Evolutionary conservation across 495 filamentous ascomycete species (phyloP).

Genomic region (Penicillium maclennaniae): DNA sequence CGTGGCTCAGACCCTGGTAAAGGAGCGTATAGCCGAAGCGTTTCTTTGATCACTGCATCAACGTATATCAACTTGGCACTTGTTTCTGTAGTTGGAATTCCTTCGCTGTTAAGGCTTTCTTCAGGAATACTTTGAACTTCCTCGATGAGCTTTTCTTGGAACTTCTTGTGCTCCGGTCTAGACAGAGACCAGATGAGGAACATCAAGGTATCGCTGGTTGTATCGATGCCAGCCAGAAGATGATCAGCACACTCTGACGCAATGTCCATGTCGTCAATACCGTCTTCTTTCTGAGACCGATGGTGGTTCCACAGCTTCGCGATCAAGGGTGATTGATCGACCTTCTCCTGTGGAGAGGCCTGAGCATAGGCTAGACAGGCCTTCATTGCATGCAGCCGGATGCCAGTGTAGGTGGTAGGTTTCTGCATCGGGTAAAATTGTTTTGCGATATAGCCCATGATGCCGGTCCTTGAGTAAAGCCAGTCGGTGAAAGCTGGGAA

Average conservation of each 20-base stretch:
- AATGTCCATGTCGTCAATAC: constrained; percentile 6
- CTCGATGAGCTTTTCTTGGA: constrained; percentile 21
- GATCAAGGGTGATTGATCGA: neutral
- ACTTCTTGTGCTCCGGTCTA: constrained; percentile 18
- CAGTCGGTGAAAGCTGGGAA: constrained; percentile 29
- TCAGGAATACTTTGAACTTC: constrained; percentile 18
- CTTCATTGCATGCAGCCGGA: constrained; percentile 9
- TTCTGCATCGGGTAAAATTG: constrained; percentile 30
- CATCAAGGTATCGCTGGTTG: constrained; percentile 34
- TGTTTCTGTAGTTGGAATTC: constrained; percentile 43
- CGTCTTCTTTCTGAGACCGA: neutral
- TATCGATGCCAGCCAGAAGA: constrained; percentile 10
- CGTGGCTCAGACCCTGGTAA: constrained; percentile 67
- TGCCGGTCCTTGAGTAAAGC: constrained; percentile 27
- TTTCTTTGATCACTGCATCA: constrained; percentile 68
- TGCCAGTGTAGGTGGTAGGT: constrained; percentile 36
- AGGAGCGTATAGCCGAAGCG: constrained; percentile 61
- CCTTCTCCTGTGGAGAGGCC: neutral
- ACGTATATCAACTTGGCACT: constrained; percentile 61
- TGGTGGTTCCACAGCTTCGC: constrained; percentile 1
- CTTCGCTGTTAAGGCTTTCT: neutral
- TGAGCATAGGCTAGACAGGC: neutral
- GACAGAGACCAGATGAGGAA: constrained; percentile 35
- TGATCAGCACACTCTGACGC: constrained; percentile 14
- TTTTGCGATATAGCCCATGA: constrained; percentile 16